Conservation (phyloP, 2,329 filamentous ascomycete genomes). For the Ascochyta koolunga region DNA sequence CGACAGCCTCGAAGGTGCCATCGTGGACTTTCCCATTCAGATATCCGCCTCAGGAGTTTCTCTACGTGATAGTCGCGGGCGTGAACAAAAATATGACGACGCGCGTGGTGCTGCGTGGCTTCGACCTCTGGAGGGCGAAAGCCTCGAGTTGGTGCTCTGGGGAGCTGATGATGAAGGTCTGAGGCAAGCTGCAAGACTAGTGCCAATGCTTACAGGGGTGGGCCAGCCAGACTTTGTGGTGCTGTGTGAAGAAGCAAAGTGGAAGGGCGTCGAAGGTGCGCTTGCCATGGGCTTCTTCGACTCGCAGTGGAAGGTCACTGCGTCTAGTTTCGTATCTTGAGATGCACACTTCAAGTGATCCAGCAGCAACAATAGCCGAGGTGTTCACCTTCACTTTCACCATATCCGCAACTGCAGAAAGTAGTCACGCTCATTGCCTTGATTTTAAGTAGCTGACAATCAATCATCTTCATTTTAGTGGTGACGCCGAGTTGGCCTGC, state of each 20-base stretch:
- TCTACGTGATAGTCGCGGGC: conserved; percentile 30
- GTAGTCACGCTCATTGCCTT: not conserved
- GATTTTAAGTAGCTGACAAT: not conserved
- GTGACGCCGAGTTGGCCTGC: conserved; percentile 18
- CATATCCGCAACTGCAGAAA: not conserved
- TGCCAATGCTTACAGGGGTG: conserved; percentile 62
- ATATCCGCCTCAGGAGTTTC: conserved; percentile 22
- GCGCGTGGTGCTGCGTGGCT: conserved; percentile 60
- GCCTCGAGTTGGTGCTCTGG: conserved; percentile 64
- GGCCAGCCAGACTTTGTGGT: conserved; percentile 65
- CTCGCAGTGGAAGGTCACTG: conserved; percentile 58
- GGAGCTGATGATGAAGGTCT: conserved; percentile 56
- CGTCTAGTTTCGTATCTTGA: conserved; percentile 50
- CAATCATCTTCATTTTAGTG: not conserved
- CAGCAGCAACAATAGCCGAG: not conserved
- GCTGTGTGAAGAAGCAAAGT: conserved; percentile 53
- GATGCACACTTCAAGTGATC: not conserved
- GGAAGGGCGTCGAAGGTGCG: conserved; percentile 59
- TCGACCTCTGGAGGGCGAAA: conserved; percentile 54
- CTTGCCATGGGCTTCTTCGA: conserved; percentile 64
- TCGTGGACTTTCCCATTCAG: conserved; percentile 41
- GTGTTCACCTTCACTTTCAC: conserved; percentile 5
- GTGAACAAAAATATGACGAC: conserved; percentile 27
- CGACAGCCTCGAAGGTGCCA: conserved; percentile 24
- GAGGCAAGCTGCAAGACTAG: conserved; percentile 57